Evolutionary conservation across 2,329 filamentous ascomycete species (phyloP), one percentile per base, ranked within the genome.

Genomic region (Fonsecaea nubica): DNA sequence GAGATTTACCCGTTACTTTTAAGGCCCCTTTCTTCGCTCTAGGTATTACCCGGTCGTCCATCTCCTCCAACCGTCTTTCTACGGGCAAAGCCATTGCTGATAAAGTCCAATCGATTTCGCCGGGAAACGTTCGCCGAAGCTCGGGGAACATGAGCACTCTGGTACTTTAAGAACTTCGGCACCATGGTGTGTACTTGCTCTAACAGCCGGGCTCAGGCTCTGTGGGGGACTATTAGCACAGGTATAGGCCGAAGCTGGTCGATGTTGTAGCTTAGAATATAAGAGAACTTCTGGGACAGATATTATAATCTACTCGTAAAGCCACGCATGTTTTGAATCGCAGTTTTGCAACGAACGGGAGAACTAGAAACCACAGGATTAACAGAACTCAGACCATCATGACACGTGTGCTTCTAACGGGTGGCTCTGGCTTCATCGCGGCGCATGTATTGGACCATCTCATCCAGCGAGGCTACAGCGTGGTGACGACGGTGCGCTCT

Each of bases 401-500:
- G 58, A 53, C 9, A 21, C 58, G 58, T 35, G 56, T 66, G 30
- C 65, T 67, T 13, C 36, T 64, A 15, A 64, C 65, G 3, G 67
- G 67, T 21, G 67, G 67, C 7, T 42, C 21, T 36, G 67, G 67
- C 52, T 69, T 69, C 52, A 62, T 69, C 33, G 67, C 67, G 21
- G 54, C 62, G n/a, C 67, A 69, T 40, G 35, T 62, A 9, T 7
- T 69, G 13, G 65, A 68, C 53, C 18, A 50, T n/a, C 58, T 67
- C 2, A 40, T 68, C 53, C 32, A 62, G 7, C 13, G 38, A 21
- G 65, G 65, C 10, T 59, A 68, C 54, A 59, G 38, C 33, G 64
- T 67, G 38, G 60, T 67, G 13, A 74, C 61, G 54, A 76, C 73
- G 10, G 74, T 74, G 7, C 74, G 75, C 15, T 75, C 71, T 8